Evolutionary conservation across 164 flowering plant species (phyloP).

Genomic region (Warburgia ugandensis): DNA sequence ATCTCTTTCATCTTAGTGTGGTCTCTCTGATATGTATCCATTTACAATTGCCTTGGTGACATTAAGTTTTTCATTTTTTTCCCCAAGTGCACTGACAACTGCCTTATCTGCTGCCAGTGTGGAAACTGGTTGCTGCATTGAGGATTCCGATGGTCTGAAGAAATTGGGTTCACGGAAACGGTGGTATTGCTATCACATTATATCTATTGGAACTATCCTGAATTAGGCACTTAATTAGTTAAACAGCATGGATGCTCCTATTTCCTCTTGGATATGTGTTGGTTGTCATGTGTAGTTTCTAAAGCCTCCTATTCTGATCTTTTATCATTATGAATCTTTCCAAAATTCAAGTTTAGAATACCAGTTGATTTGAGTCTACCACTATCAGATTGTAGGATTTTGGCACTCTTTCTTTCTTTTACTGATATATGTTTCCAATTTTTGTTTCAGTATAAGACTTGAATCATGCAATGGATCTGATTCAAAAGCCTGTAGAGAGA

Average conservation of each 20-base stretch:
- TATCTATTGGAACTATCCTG: background rate
- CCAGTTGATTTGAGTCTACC: background rate
- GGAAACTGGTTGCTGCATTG: constrained; percentile 38
- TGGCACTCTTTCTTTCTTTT: background rate
- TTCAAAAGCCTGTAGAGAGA: constrained; percentile 75
- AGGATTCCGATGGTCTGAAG: constrained; percentile 32
- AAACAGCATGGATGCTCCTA: background rate
- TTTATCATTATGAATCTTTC: background rate
- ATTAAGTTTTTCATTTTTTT: no score
- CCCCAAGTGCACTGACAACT: no score
- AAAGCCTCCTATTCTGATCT: no score
- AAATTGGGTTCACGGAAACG: constrained; percentile 48
- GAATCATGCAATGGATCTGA: constrained; percentile 38
- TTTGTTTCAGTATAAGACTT: constrained; percentile 34
- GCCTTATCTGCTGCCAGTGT: constrained; percentile 31
- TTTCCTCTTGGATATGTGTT: background rate
- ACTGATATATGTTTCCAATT: constrained; percentile 1
- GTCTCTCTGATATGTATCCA: no score
- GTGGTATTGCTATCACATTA: constrained; percentile 20
- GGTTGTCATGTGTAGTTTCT: no score
- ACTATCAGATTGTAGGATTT: background rate
- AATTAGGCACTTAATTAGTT: background rate
- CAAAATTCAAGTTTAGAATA: background rate
- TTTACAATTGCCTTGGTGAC: no score
- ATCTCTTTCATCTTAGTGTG: no score